Percentiles rank a stretch among this genome's conserved stretches.
These are phyloP conservation scores for Metschnikowia koreensis DNA, from an alignment of 805 yeast species.

Conservation along the genomic window DNA sequence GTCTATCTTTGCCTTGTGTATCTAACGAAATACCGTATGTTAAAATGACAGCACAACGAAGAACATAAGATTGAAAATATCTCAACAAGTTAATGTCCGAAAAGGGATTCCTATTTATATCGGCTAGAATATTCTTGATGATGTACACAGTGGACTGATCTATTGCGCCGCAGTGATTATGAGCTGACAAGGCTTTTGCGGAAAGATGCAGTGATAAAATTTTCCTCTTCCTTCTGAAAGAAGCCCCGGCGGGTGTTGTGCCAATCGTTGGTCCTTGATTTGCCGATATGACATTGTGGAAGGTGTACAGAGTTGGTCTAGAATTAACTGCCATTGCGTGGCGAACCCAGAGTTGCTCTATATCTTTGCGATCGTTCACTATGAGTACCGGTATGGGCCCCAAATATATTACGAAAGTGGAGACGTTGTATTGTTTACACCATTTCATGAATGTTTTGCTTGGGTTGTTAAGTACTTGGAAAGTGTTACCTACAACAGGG, in stretches of 20 bases:
- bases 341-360: slow-evolving; percentile 50
- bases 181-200: slow-evolving; percentile 27
- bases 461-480: slow-evolving; percentile 48
- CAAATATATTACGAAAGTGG: slow-evolving; percentile 60
- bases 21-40: slow-evolving; percentile 55
- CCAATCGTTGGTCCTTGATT: slow-evolving; percentile 63
- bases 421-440: slow-evolving; percentile 37
- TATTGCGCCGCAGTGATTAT: slow-evolving; percentile 31
- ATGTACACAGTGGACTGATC: slow-evolving; percentile 35
- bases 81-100: slow-evolving; percentile 41
- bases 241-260: slow-evolving; percentile 56
- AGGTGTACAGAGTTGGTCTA: slow-evolving; percentile 64
- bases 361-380: slow-evolving; percentile 62
- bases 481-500: slow-evolving; percentile 53
- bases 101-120: neutral
- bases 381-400: slow-evolving; percentile 59
- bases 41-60: slow-evolving; percentile 48
- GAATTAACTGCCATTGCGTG: slow-evolving; percentile 55
- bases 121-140: slow-evolving; percentile 17
- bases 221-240: slow-evolving; percentile 49
- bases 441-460: slow-evolving; percentile 48
- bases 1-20: slow-evolving; percentile 32
- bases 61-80: slow-evolving; percentile 48
- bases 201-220: slow-evolving; percentile 46
- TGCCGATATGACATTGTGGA: slow-evolving; percentile 58